Conservation (phyloP, 1,284 basidiomycete genomes). For the Ceratobasidium sp. region DNA sequence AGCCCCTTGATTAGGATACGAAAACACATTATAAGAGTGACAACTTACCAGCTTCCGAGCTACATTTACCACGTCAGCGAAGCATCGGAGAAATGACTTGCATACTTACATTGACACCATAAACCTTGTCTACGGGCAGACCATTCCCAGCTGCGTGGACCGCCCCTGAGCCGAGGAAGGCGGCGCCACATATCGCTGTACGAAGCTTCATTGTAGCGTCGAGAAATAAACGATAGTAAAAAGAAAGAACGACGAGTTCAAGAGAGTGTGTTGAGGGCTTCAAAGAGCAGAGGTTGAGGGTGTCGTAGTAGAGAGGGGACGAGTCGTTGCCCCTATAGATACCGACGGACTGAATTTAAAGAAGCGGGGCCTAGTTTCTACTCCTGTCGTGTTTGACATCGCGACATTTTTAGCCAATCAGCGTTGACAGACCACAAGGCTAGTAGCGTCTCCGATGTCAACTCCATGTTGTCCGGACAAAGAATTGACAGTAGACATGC, state of each 20-base stretch:
- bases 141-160: slow-evolving; percentile 11
- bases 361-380: too few species aligned
- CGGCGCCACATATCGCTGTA: not conserved
- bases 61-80: not conserved
- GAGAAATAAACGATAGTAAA: not conserved
- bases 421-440: too few species aligned
- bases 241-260: not conserved
- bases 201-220: slow-evolving; percentile 16
- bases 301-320: too few species aligned
- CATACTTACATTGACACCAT: slow-evolving; percentile 66
- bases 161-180: slow-evolving; percentile 11
- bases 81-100: not conserved
- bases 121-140: slow-evolving; percentile 62
- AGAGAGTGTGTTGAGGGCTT: not conserved
- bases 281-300: too few species aligned
- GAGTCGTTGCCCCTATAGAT: too few species aligned
- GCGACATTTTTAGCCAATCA: too few species aligned
- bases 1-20: not conserved
- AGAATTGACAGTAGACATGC: too few species aligned
- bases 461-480: too few species aligned
- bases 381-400: too few species aligned
- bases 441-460: too few species aligned
- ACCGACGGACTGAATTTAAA: too few species aligned
- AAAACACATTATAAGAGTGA: not conserved
- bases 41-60: slow-evolving; percentile 57